Base-by-base conservation (phyloP, 2,329 filamentous ascomycete genomes). In the Dothiorella sarmentorum region DNA sequence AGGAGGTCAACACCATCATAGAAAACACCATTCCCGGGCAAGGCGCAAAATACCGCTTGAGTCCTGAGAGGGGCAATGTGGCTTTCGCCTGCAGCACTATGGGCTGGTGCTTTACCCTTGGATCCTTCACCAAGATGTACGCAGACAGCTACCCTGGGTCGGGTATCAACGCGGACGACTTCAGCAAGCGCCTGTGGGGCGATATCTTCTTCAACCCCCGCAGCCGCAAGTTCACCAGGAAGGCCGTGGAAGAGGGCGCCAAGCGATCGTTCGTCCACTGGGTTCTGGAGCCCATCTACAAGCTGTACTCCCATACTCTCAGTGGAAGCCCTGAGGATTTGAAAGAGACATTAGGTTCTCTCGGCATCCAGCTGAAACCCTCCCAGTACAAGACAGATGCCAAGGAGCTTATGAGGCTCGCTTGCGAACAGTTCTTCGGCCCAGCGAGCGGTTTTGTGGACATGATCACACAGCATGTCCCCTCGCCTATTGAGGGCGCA, bases 21-120 rank as follows among this genome's bases (percentile, higher is more conserved):
- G 90, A 96, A 70, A 91, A 89, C 70, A 88, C 89, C 3, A 80
- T 91, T 26, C 93, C 94, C 3, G 88, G 90, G 2, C 84, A 85
- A 66, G 91, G 92, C 26, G 90, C 90, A 68, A 85, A 83, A 61
- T 85, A 85, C 73, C 85, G 94, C 63, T 75, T 99, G 62, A 97
- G 93, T 65, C 94, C 94, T 0, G 94, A 99, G 71, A 96, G 92
- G 76, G 94, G 94, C 62, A 99, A 99, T 70, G 94, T 99, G n/a
- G 86, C 95, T 9, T 99, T 99, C 70, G 90, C 93, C 0, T 96
- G 91, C 73, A 90, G 89, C 51, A 88, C 86, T 61, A 93, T 97
- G 88, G 89, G 90, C 58, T 99, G 94, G 94, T 96, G 91, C 73
- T 97, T 99, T 72, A 97, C 92, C 0, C 78, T 99, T 31, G 87